A percentile compares a stretch with the other conserved stretches of the same genome.
These are phyloP conservation scores for Phylloporus arenicola DNA, from an alignment of 768 basidiomycete genomes.

Conservation along the genomic window DNA sequence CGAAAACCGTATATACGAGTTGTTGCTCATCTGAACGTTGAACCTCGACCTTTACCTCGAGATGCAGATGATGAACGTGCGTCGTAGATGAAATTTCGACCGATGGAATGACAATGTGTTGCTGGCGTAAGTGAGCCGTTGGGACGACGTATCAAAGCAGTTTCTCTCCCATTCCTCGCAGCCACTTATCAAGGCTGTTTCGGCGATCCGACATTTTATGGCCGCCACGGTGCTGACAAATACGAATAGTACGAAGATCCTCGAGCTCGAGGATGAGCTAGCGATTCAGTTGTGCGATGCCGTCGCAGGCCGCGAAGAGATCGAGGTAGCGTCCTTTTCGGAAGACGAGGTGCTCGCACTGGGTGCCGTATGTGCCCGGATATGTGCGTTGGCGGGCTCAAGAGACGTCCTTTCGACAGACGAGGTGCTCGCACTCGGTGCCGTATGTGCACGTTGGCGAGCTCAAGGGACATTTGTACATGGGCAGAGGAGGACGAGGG, in stretches of 20 bases:
- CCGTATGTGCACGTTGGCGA: constrained; percentile 66
- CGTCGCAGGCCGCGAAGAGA: too few relatives aligned
- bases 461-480: constrained; percentile 63
- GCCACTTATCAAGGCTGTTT: constrained; percentile 64
- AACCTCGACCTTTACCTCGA: constrained; percentile 89
- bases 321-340: too few relatives aligned
- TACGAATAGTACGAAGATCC: constrained; percentile 80
- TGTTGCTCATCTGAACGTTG: constrained; percentile 77
- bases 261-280: constrained; percentile 84
- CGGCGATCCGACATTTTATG: constrained; percentile 68
- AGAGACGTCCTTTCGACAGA: constrained; percentile 82
- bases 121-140: constrained; percentile 79
- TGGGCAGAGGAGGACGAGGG: constrained; percentile 90
- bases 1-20: constrained; percentile 70
- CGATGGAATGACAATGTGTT: constrained; percentile 1
- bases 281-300: constrained; percentile 73
- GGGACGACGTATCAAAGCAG: constrained; percentile 93
- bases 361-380: too few relatives aligned
- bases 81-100: constrained; percentile 4
- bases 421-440: constrained; percentile 65
- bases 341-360: too few relatives aligned
- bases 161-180: constrained; percentile 83
- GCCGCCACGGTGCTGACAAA: constrained; percentile 70
- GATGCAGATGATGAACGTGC: constrained; percentile 82
- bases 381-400: too few relatives aligned